Evolutionary conservation across 352 stramenopile genomes (phyloP), one percentile per base, ranked within the genome.

Genomic region (Phytophthora aleatoria): DNA sequence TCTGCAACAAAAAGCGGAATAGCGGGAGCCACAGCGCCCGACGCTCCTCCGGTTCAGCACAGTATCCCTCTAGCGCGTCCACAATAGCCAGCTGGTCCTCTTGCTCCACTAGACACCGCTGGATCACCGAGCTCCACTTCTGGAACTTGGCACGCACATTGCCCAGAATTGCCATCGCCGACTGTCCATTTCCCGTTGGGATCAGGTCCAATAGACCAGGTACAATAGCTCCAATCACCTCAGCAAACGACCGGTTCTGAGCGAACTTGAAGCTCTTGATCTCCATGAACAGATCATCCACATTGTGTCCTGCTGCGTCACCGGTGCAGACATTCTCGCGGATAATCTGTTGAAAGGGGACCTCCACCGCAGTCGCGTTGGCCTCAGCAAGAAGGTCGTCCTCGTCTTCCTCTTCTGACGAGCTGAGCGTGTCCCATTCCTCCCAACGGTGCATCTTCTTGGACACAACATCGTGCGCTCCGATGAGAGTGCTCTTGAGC

Each of bases 241-340:
- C 85, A 24, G 79, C 76, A 50, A 95, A 94, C 57, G 85, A 81
- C 8, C 85, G 74, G 73, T 97, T 97, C 72, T 97, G 89, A n/a
- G 91, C 88, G 69, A 97, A 97, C 70, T 97, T 97, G 71, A 92
- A 97, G 57, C 88, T 93, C 81, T 97, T 97, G 69, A 97, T 97
- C 74, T 97, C 91, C 76, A 97, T 90, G 61, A 97, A 92, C 58
- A 97, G 72, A 72, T 97, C 95, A 53, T 97, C 89, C 45, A 96
- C 81, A 43, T 83, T 83, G 73, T 95, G 83, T 20, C 82, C 83
- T 3, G 81, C 85, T 2, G 73, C 69, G 57, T 95, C 87, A 24
- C 87, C 87, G 13, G 75, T 90, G 61, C 79, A 83, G 30, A 95
- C 85, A 61, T 91, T 93, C 51, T 95, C 87, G 48, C 81, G 84